Percentiles rank a stretch among this genome's conserved stretches.
phyloP scores from a whole-genome alignment of 2,329 filamentous ascomycete species.

The Phialemonium atrogriseum region DNA sequence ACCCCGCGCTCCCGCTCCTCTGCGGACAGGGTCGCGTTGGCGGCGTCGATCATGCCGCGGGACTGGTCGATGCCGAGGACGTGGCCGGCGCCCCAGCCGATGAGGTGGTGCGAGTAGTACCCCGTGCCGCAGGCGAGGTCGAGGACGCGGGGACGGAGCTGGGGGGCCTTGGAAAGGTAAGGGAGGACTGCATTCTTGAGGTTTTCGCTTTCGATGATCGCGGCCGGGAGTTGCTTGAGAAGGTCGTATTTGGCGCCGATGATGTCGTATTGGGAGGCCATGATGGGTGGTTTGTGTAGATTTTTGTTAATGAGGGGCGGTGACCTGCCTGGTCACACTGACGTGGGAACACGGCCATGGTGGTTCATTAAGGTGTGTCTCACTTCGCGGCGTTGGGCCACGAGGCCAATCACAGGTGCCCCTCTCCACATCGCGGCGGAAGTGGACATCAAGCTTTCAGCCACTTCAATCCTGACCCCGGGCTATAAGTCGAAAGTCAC shows the following conservation, averaged over 20 bases:
- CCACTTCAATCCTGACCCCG: no score
- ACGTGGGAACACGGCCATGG: no score
- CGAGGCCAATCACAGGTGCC: no score
- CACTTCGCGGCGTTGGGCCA: no score
- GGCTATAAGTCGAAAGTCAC: no score
- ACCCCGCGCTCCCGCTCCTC: constrained; percentile 1
- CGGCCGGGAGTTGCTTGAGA: constrained; percentile 9
- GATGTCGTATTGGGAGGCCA: constrained; percentile 10
- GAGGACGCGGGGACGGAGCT: constrained; percentile 19
- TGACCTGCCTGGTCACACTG: no score
- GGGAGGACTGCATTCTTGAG: constrained; percentile 6
- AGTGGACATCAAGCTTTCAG: no score
- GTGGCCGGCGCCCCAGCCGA: constrained; percentile 23
- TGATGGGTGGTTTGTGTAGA: no score
- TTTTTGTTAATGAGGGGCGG: no score
- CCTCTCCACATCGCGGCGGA: no score
- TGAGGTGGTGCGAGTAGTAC: constrained; percentile 22
- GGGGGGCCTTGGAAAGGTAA: constrained; percentile 1
- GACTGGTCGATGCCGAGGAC: constrained; percentile 28
- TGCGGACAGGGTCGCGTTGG: constrained; percentile 9
- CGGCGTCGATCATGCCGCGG: constrained; percentile 21
- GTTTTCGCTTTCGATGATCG: constrained; percentile 8
- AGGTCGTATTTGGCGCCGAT: constrained; percentile 9
- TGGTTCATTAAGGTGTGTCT: no score
- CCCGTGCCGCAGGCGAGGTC: constrained; percentile 29